phyloP scores from a whole-genome alignment of 1,284 basidiomycete species.

The Pholiota adiposa region DNA sequence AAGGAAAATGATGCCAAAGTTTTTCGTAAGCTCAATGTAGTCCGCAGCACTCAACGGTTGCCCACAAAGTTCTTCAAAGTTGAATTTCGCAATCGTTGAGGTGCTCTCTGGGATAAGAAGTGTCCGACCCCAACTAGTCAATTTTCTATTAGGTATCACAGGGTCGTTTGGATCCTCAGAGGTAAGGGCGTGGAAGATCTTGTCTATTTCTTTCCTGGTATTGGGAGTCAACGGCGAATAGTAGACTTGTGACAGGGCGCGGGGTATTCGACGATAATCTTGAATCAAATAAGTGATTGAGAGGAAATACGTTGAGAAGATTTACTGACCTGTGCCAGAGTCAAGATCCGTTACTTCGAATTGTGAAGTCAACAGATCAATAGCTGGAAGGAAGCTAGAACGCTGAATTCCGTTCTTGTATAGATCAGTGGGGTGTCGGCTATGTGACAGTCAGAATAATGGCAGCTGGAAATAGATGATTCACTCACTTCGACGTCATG shows the following conservation, averaged over 20 bases:
- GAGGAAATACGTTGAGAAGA: conserved; percentile 15
- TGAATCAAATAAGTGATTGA: conserved; percentile 34
- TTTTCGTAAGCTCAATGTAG: conserved; percentile 92
- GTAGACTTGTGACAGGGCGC: conserved; percentile 91
- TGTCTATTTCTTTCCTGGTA: conserved; percentile 74
- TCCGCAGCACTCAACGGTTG: conserved; percentile 92
- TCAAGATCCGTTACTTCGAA: conserved; percentile 92
- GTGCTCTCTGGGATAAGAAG: conserved; percentile 83
- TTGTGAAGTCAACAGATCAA: conserved; percentile 88
- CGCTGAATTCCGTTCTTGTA: conserved; percentile 99
- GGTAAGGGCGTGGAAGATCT: conserved; percentile 80
- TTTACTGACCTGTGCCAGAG: conserved; percentile 81
- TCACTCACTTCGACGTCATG: conserved; percentile 91
- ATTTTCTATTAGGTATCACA: conserved; percentile 65
- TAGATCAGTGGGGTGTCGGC: conserved; percentile 95
- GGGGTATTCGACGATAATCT: conserved; percentile 93
- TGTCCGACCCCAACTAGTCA: conserved; percentile 90
- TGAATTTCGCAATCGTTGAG: conserved; percentile 82
- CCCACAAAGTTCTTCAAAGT: conserved; percentile 89
- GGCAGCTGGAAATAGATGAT: not conserved
- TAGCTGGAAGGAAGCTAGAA: conserved; percentile 94
- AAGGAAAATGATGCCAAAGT: conserved; percentile 89
- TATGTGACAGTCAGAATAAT: conserved; percentile 35
- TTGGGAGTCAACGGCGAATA: conserved; percentile 77
- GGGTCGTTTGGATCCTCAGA: conserved; percentile 57